Percentiles rank a stretch among this genome's conserved stretches.
Conservation (phyloP, 192 early-diverging fungal species). For the Pecoramyces ruminantium region DNA sequence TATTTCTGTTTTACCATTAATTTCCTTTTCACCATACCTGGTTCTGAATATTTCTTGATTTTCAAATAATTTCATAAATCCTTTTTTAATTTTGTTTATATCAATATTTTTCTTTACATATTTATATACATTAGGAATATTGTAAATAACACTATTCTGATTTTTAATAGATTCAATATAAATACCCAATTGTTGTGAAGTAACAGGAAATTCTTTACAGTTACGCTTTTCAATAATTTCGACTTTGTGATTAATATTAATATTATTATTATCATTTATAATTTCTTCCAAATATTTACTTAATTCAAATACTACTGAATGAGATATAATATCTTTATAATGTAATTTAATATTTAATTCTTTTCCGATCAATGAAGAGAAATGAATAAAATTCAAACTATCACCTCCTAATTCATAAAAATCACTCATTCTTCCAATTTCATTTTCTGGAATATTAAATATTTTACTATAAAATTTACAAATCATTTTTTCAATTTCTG, state of each 20-base stretch:
- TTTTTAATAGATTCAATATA: not conserved
- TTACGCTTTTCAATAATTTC: not conserved
- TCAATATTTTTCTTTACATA: not conserved
- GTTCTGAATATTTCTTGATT: not conserved
- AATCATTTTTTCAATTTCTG: not conserved
- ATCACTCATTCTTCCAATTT: not conserved
- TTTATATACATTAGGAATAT: not conserved
- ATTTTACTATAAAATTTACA: not conserved
- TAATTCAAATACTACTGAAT: not conserved
- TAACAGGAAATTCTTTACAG: not conserved
- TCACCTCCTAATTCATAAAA: not conserved
- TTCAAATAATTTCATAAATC: not conserved
- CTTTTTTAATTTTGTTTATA: not conserved
- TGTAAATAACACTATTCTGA: not conserved
- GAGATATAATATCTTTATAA: not conserved
- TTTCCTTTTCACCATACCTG: not conserved
- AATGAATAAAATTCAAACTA: not conserved
- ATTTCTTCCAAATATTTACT: not conserved
- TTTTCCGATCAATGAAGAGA: not conserved
- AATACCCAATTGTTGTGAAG: not conserved
- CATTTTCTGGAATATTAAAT: not conserved
- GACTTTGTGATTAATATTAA: not conserved
- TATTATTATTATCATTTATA: not conserved
- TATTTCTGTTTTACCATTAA: not conserved
- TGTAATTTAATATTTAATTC: not conserved